Evolutionary conservation across 768 basidiomycete genomes (phyloP), one percentile per base, ranked within the genome.

Genomic region (Crucibulum laeve): DNA sequence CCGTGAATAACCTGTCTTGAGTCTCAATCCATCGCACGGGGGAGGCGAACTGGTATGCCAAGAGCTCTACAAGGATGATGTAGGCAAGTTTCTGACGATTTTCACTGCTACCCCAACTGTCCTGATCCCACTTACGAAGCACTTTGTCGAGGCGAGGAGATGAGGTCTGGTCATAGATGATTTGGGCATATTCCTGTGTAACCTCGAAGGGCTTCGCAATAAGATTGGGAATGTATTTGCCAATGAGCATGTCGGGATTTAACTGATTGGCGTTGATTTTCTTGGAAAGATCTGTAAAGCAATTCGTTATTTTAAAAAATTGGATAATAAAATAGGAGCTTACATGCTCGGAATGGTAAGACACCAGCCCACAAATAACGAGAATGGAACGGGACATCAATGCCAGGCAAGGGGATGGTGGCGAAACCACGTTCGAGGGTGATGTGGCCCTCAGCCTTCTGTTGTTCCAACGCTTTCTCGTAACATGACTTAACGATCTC

Each of bases 1-100:
- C 65, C 7, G 74, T 77, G 73, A 99, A 99, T 44, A 99, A 77
- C 19, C 88, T 77, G 57, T 99, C 96, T 60, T 99, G 96, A 0
- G 95, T 99, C 70, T 98, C 90, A 55, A 99, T 99, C 96, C 96
- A 99, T 39, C 94, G 87, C 15, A 99, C 95, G 5, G 96, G 94
- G 1, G 95, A 98, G 0, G 95, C 94, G 55, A 95, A 98, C 61
- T 99, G 96, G 60, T 99, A 99, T 11, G 96, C 91, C 38, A 99
- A 76, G 36, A 98, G 80, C 60, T 99, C 96, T 49, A 98, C 93
- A 45, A 99, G 82, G 58, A 97, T 94, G 53, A 84, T 86, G 61
- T 98, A 99, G 0, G 96, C 93, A 37, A 99, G 78, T 56, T 89
- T 86, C 65, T 97, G 92, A 38, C 93, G 87, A 51, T 93, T 88